These are phyloP conservation scores for Plasmodium gonderi DNA, from an alignment of 169 alveolate species.

Conservation along the genomic window DNA sequence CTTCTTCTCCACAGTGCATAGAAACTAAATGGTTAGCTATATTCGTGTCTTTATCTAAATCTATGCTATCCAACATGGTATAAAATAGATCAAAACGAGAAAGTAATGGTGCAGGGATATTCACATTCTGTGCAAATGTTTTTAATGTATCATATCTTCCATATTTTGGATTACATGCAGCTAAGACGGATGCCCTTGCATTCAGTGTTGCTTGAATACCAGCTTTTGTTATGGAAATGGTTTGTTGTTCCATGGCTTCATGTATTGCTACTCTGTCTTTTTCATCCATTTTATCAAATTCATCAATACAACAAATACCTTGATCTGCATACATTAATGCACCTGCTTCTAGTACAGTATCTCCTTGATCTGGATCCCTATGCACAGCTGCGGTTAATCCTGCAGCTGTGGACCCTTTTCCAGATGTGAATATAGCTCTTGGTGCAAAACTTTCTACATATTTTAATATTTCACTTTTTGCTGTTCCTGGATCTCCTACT, in stretches of 20 bases:
- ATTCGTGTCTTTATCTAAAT: constrained; percentile 90
- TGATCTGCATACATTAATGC: constrained; percentile 98
- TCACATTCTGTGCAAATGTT: constrained; percentile 92
- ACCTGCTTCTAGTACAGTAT: constrained; percentile 97
- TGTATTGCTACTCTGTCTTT: constrained; percentile 98
- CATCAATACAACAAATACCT: constrained; percentile 98
- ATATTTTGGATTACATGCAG: constrained; percentile 98
- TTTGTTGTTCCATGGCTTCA: constrained; percentile 99
- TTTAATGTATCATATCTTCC: constrained; percentile 96
- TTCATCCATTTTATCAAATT: constrained; percentile 97
- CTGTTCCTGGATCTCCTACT: constrained; percentile 99
- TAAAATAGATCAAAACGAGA: constrained; percentile 96
- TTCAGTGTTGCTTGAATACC: constrained; percentile 98
- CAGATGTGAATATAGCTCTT: constrained; percentile 95
- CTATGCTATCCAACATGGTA: constrained; percentile 94
- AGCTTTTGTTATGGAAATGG: constrained; percentile 97
- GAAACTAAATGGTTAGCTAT: constrained; percentile 84
- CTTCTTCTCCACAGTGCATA: constrained; percentile 73
- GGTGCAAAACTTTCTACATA: constrained; percentile 93
- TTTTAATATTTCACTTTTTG: constrained; percentile 95
- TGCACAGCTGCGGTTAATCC: constrained; percentile 98
- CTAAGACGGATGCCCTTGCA: constrained; percentile 98
- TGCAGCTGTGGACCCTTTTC: constrained; percentile 97
- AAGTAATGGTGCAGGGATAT: constrained; percentile 96
- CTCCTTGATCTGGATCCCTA: constrained; percentile 97